A percentile compares a stretch with the other conserved stretches of the same genome.
Conservation (phyloP, 176 grass and related monocot species). For the Musa troglodytarum region DNA sequence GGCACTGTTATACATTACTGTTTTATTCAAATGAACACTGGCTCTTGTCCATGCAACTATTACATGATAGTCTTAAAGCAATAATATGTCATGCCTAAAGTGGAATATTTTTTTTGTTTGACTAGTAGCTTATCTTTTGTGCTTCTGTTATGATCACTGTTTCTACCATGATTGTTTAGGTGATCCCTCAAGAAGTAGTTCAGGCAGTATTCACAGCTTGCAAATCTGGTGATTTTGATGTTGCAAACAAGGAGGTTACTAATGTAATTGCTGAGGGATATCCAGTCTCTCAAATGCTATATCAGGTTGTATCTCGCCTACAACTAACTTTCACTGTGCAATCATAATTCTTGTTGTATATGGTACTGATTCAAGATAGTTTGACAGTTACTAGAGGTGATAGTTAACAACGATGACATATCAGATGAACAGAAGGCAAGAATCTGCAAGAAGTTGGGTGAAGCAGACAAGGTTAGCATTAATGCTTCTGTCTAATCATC, state of each 20-base stretch:
- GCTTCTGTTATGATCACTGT: slow-evolving; percentile 14
- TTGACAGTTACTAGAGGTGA: slow-evolving; percentile 76
- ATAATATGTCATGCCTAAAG: neutral
- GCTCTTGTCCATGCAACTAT: too few species aligned
- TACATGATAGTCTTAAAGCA: neutral
- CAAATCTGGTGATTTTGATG: slow-evolving; percentile 88
- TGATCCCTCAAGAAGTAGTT: slow-evolving; percentile 73
- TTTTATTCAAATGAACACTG: too few species aligned
- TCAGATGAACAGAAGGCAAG: slow-evolving; percentile 83
- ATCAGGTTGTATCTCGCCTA: slow-evolving; percentile 40
- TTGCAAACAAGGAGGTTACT: slow-evolving; percentile 78
- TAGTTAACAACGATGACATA: slow-evolving; percentile 58
- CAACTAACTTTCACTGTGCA: slow-evolving; percentile 4
- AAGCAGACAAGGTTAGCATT: slow-evolving; percentile 86
- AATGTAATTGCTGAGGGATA: slow-evolving; percentile 94
- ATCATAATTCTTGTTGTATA: slow-evolving; percentile 15
- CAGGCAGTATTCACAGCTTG: slow-evolving; percentile 66
- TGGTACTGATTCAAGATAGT: slow-evolving; percentile 23
- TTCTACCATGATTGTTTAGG: slow-evolving; percentile 27
- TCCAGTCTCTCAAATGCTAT: slow-evolving; percentile 85
- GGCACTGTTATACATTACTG: too few species aligned
- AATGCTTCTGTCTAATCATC: slow-evolving; percentile 1
- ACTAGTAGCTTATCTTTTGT: neutral
- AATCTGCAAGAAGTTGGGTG: slow-evolving; percentile 92
- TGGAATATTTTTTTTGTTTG: slow-evolving; percentile 18